phyloP scores from a whole-genome alignment of 2,329 filamentous ascomycete species.

The Pyrenochaeta sp. region DNA sequence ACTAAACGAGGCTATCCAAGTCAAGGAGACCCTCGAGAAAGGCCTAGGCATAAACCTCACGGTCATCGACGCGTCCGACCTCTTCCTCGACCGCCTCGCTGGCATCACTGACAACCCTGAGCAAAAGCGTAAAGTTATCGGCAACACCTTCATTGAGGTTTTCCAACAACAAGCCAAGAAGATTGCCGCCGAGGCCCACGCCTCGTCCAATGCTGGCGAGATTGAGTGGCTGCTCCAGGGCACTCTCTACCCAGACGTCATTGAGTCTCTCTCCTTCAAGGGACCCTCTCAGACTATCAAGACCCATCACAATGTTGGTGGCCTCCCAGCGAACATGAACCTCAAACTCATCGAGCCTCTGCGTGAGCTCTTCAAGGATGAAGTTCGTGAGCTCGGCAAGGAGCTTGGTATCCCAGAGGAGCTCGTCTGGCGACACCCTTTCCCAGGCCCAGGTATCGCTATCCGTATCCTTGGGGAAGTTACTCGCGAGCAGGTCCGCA shows the following conservation, averaged over 20 bases:
- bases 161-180: conserved; percentile 81
- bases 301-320: conserved; percentile 78
- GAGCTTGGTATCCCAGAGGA: conserved; percentile 75
- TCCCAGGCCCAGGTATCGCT: conserved; percentile 78
- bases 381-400: conserved; percentile 75
- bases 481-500: conserved; percentile 78
- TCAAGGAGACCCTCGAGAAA: conserved; percentile 79
- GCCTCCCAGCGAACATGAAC: conserved; percentile 68
- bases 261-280: conserved; percentile 76
- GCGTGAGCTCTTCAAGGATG: conserved; percentile 83
- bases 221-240: conserved; percentile 90
- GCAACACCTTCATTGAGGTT: conserved; percentile 79
- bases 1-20: conserved; percentile 81
- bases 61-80: conserved; percentile 79
- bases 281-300: conserved; percentile 77
- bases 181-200: conserved; percentile 75
- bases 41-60: conserved; percentile 91
- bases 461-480: conserved; percentile 87
- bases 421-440: conserved; percentile 81
- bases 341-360: conserved; percentile 81
- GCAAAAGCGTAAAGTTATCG: conserved; percentile 90
- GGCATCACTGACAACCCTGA: conserved; percentile 81
- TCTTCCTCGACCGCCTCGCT: conserved; percentile 78
- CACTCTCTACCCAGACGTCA: conserved; percentile 80
- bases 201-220: conserved; percentile 73